A percentile compares a stretch with the other conserved stretches of the same genome.
phyloP scores from a whole-genome alignment of 2,329 filamentous ascomycete species.

The Pyrenochaeta sp. region DNA sequence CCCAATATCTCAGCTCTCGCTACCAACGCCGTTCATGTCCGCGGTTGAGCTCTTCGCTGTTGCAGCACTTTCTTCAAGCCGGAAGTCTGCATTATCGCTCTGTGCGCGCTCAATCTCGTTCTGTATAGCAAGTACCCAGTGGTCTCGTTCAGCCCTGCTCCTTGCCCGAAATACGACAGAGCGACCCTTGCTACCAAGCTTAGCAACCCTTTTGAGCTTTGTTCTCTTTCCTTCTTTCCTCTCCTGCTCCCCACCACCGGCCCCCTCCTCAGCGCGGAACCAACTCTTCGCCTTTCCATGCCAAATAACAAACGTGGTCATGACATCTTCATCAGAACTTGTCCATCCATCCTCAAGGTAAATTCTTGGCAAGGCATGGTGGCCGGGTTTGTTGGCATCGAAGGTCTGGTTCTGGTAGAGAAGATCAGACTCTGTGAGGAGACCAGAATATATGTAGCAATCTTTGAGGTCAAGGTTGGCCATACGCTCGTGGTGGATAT shows the following conservation, averaged over 20 bases:
- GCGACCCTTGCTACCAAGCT: conserved; percentile 67
- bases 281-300: conserved; percentile 65
- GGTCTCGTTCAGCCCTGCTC: conserved; percentile 70
- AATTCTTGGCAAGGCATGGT: conserved; percentile 66
- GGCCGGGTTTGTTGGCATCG: conserved; percentile 68
- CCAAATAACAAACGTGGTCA: conserved; percentile 74
- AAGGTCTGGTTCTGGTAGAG: conserved; percentile 72
- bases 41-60: background rate
- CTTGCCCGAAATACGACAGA: conserved; percentile 72
- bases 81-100: conserved; percentile 58
- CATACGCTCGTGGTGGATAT: conserved; percentile 70
- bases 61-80: conserved; percentile 39
- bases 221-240: conserved; percentile 54
- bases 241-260: conserved; percentile 36
- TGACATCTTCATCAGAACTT: conserved; percentile 69
- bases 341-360: conserved; percentile 70
- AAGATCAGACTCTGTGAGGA: conserved; percentile 69
- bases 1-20: background rate
- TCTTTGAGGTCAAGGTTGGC: conserved; percentile 66
- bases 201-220: conserved; percentile 67
- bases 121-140: conserved; percentile 72
- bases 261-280: conserved; percentile 56
- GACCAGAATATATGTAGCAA: conserved; percentile 72
- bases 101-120: conserved; percentile 70
- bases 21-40: background rate